Base-by-base conservation (phyloP, 169 alveolate species). In the Theileria orientalis region DNA sequence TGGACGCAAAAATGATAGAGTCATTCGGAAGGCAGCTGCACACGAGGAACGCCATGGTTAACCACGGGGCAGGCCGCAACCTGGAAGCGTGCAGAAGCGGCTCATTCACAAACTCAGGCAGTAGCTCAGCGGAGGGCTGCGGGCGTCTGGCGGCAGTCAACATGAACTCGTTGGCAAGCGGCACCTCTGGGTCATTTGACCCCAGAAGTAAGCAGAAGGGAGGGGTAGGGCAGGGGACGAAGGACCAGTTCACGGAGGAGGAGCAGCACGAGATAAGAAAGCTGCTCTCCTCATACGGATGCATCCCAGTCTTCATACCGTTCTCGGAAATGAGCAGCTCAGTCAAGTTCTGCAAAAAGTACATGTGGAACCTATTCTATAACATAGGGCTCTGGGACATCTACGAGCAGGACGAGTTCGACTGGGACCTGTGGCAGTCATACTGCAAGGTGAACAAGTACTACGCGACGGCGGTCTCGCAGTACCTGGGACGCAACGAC, bases 391-490 rank as follows among this genome's bases (percentile, higher is more conserved):
- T 85, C 41, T 77, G 93, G 72, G 85, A 84, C 72, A 61, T 91
- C 16, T 82, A 80, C 33, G 85, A 78, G 74, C 85, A 85, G 52
- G 69, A 83, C 46, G 92, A 84, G 52, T 90, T 90, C 78, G 68
- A 74, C 40, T 85, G 87, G 84, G 95, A 86, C 23, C 90, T 72
- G 41, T 90, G 94, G 94, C 82, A 85, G 19, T 63, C 91, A 6
- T 90, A 84, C 69, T 85, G 69, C 62, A 61, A 73, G 69, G 94
- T 90, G 68, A 76, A 85, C 82, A 70, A 74, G 56, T 30, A 76
- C 46, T 71, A 87, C 82, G 87, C 94, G 32, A 40, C 68, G 46
- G 41, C 76, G 30, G 86, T 83, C 33, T 60, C 91, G 60, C 47
- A 78, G 56, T 13, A 71, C 51, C 62, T 82, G 57, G 75, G 78